Evolutionary conservation across 2,329 filamentous ascomycete species (phyloP).

Genomic region (Colletotrichum musae): DNA sequence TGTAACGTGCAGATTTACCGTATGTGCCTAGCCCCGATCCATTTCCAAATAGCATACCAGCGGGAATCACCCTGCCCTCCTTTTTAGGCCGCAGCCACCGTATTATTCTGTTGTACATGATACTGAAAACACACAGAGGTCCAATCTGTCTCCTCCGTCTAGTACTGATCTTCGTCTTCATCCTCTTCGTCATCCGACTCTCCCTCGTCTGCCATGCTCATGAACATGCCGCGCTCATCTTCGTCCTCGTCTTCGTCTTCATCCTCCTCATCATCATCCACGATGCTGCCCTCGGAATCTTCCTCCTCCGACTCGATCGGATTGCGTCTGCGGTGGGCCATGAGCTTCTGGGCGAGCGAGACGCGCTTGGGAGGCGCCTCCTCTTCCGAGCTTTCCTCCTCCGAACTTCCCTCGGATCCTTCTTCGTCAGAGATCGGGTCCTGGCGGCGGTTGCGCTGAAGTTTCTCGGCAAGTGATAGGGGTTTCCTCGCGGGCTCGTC

Average conservation of each 20-base stretch:
- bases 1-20: too few species aligned
- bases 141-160: too few species aligned
- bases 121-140: too few species aligned
- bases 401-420: constrained; percentile 14
- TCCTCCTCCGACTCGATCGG: constrained; percentile 42
- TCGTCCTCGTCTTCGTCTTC: constrained; percentile 43
- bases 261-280: constrained; percentile 42
- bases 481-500: not conserved
- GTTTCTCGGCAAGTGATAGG: constrained; percentile 24
- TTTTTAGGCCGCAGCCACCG: too few species aligned
- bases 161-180: constrained; percentile 3
- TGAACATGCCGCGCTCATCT: constrained; percentile 46
- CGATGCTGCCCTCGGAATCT: constrained; percentile 41
- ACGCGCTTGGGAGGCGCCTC: constrained; percentile 35
- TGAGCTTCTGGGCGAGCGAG: constrained; percentile 46
- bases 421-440: constrained; percentile 34
- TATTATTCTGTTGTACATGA: too few species aligned
- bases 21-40: too few species aligned
- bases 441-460: constrained; percentile 25
- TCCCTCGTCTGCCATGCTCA: constrained; percentile 52
- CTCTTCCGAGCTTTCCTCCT: constrained; percentile 39
- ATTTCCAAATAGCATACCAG: too few species aligned
- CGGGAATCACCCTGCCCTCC: too few species aligned
- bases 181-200: constrained; percentile 20
- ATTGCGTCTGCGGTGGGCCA: constrained; percentile 41